A percentile compares a stretch with the other conserved stretches of the same genome.
Evolutionary conservation across 2,329 filamentous ascomycete species (phyloP).

Genomic region (Cladosporium sp.): DNA sequence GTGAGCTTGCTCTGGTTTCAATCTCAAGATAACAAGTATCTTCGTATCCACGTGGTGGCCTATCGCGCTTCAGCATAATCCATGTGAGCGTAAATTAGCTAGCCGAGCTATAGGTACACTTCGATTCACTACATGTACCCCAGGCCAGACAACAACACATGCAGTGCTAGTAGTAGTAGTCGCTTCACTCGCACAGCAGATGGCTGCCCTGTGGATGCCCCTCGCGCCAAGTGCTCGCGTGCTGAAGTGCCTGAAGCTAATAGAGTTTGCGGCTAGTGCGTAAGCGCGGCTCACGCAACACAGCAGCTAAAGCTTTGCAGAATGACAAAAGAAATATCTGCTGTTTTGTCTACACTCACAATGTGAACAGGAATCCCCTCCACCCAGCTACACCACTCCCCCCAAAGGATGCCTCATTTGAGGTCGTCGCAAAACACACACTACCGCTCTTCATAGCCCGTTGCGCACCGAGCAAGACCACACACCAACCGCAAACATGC

Average conservation of each 20-base stretch:
- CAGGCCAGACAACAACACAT: background rate
- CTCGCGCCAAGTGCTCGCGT: slow-evolving; percentile 8
- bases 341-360: slow-evolving; percentile 1
- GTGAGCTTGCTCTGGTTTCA: background rate
- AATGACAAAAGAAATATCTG: slow-evolving; percentile 2
- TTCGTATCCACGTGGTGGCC: background rate
- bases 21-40: background rate
- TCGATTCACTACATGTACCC: background rate
- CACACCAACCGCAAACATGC: slow-evolving; percentile 48
- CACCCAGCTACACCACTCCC: slow-evolving; percentile 4
- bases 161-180: too few species aligned
- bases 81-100: background rate
- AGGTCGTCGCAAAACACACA: slow-evolving; percentile 22
- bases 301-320: slow-evolving; percentile 10
- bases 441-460: background rate
- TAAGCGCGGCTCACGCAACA: slow-evolving; percentile 1
- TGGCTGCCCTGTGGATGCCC: background rate
- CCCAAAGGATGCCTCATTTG: slow-evolving; percentile 26
- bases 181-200: too few species aligned
- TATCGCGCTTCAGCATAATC: background rate
- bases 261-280: background rate
- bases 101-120: background rate
- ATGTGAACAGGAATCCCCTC: slow-evolving; percentile 6
- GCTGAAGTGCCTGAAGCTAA: background rate
- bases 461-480: slow-evolving; percentile 4